Conservation (phyloP, 2,329 filamentous ascomycete genomes). For the Paracamarosporium sp. region DNA sequence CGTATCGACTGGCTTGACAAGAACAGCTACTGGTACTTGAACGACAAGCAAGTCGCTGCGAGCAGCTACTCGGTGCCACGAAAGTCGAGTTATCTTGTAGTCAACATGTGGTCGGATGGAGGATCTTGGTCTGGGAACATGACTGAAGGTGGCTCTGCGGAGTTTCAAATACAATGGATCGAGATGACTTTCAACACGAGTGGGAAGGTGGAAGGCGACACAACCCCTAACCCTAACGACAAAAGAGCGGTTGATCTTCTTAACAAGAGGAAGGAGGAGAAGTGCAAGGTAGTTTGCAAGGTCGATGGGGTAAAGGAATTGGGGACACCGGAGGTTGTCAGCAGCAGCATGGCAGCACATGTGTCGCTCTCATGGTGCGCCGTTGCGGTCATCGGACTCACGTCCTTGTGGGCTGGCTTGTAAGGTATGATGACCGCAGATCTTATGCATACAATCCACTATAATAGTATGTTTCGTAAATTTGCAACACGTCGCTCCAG, state of each 20-base stretch:
- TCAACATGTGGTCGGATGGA: conserved; percentile 69
- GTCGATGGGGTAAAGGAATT: conserved; percentile 43
- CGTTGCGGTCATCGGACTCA: conserved; percentile 27
- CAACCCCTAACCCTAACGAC: conserved; percentile 6
- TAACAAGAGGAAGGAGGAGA: conserved; percentile 27
- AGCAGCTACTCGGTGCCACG: conserved; percentile 64
- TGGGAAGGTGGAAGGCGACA: conserved; percentile 37
- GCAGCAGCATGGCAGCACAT: conserved; percentile 21
- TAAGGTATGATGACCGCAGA: conserved; percentile 8
- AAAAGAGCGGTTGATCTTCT: conserved; percentile 24
- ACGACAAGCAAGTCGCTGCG: conserved; percentile 58
- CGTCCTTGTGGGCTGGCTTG: conserved; percentile 25
- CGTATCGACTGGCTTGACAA: conserved; percentile 66
- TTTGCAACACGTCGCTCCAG: too few relatives aligned
- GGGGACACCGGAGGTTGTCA: conserved; percentile 44
- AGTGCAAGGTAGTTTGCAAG: conserved; percentile 45
- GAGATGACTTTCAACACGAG: conserved; percentile 62
- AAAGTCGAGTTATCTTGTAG: conserved; percentile 59
- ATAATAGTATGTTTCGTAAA: neutral
- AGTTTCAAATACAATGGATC: conserved; percentile 68
- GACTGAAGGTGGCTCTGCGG: conserved; percentile 57
- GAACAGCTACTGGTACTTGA: conserved; percentile 63
- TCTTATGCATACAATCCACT: neutral
- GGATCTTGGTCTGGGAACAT: conserved; percentile 67
- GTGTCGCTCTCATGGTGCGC: conserved; percentile 36